Percentiles rank a stretch among this genome's conserved stretches.
phyloP scores from a whole-genome alignment of 2,329 filamentous ascomycete species.

The Botryotinia calthae region DNA sequence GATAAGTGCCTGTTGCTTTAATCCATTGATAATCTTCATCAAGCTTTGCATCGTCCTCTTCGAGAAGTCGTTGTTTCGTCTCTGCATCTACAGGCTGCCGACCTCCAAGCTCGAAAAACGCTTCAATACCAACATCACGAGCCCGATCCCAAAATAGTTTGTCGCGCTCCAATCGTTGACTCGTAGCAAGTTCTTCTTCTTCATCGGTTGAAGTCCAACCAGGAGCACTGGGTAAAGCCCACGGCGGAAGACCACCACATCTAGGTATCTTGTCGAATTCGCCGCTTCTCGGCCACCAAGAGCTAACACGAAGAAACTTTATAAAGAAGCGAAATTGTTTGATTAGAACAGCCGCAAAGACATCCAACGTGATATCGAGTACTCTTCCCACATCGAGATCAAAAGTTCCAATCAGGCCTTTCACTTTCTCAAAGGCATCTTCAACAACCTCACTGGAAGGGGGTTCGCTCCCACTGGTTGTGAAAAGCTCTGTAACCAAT shows the following conservation, averaged over 20 bases:
- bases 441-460: conserved; percentile 75
- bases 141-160: conserved; percentile 76
- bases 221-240: conserved; percentile 73
- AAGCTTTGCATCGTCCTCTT: conserved; percentile 42
- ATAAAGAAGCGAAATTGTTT: conserved; percentile 94
- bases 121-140: conserved; percentile 71
- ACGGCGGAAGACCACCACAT: conserved; percentile 70
- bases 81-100: conserved; percentile 62
- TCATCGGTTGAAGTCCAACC: conserved; percentile 65
- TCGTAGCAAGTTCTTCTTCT: conserved; percentile 58
- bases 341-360: conserved; percentile 89
- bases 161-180: conserved; percentile 65
- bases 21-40: conserved; percentile 72
- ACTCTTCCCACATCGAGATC: conserved; percentile 94
- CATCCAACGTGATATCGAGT: conserved; percentile 89
- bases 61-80: conserved; percentile 46
- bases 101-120: conserved; percentile 86
- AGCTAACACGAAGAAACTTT: conserved; percentile 85
- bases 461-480: conserved; percentile 72
- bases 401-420: conserved; percentile 93
- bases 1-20: conserved; percentile 73
- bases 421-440: conserved; percentile 86
- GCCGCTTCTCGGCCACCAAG: conserved; percentile 85
- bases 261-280: conserved; percentile 45
- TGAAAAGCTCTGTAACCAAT: conserved; percentile 91